Conservation (phyloP, 1,284 basidiomycete species). For the Pseudozyma pruni region DNA sequence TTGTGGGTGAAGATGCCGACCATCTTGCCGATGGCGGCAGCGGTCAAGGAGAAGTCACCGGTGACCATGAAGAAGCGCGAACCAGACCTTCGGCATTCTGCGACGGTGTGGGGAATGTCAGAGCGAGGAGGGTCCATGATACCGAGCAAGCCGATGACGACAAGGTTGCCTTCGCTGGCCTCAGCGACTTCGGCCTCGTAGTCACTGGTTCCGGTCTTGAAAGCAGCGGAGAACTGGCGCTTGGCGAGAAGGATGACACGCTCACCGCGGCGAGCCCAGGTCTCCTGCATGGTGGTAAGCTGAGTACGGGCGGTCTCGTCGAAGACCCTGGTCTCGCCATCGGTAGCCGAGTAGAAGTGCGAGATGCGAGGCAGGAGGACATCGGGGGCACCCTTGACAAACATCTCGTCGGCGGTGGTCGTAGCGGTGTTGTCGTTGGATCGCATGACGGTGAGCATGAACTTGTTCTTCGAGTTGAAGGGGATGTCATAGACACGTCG, state of each 20-base stretch:
- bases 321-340: constrained; percentile 27
- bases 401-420: constrained; percentile 45
- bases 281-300: constrained; percentile 36
- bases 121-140: constrained; percentile 75
- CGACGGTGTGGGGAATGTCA: constrained; percentile 74
- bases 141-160: constrained; percentile 75
- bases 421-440: constrained; percentile 67
- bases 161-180: constrained; percentile 69
- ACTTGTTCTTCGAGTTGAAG: constrained; percentile 78
- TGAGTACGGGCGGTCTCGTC: constrained; percentile 24
- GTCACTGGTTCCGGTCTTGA: constrained; percentile 28
- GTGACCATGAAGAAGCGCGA: constrained; percentile 79
- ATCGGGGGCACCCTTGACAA: constrained; percentile 62
- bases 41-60: constrained; percentile 73
- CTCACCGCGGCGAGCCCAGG: constrained; percentile 74
- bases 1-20: constrained; percentile 73
- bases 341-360: constrained; percentile 28
- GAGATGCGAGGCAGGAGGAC: constrained; percentile 69
- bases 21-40: constrained; percentile 75
- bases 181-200: constrained; percentile 41
- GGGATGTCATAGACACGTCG: constrained; percentile 68
- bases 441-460: constrained; percentile 72
- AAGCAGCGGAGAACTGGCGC: constrained; percentile 58
- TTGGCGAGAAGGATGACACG: constrained; percentile 73
- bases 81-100: constrained; percentile 73